Base-by-base conservation (phyloP, 192 early-diverging fungal genomes). In the Rhizophagus prolifer region DNA sequence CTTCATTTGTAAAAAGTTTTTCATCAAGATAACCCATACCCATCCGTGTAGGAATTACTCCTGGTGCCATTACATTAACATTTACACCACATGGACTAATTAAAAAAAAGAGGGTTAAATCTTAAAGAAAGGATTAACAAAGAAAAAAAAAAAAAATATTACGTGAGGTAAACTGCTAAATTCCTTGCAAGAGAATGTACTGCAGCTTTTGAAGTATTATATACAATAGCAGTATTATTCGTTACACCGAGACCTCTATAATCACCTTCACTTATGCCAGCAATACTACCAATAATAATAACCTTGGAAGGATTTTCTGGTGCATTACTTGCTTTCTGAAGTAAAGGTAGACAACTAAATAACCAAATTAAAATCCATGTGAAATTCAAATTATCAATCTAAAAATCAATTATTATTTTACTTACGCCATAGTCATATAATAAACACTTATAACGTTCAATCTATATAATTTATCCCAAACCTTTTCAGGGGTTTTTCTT, bases 241-340 rank as follows among this genome's bases (percentile, higher is more conserved):
- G 1, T 1, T 26, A 83, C 80, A 0, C 31, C 30, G 16, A 84
- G 73, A 8, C 31, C 21, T 75, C 58, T 0, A 81, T 21, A n/a
- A 28, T 63, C 58, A 10, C 54, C 54, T 60, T 59, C 72, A 21
- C 0, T 9, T 5, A 61, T n/a, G 4, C 90, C 89, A 21, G 87
- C 83, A 44, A 92, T 82, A 8, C 86, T 92, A 1, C 92, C 90
- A 71, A 96, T 91, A 76, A 95, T 95, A 82, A 97, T 95, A n/a
- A 97, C 89, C 23, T 89, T 83, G 1, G 90, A 85, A 13, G 95
- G 95, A 38, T 82, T 67, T n/a, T 83, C 74, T 16, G 64, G 62
- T 36, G 78, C 78, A 23, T 75, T 79, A 26, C 84, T 86, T 6
- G 79, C 86, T 65, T 86, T 86, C 66, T 88, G 82, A 19, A 96